Evolutionary conservation across 768 basidiomycete genomes (phyloP), one percentile per base, ranked within the genome.

Genomic region (Suillus variegatus): DNA sequence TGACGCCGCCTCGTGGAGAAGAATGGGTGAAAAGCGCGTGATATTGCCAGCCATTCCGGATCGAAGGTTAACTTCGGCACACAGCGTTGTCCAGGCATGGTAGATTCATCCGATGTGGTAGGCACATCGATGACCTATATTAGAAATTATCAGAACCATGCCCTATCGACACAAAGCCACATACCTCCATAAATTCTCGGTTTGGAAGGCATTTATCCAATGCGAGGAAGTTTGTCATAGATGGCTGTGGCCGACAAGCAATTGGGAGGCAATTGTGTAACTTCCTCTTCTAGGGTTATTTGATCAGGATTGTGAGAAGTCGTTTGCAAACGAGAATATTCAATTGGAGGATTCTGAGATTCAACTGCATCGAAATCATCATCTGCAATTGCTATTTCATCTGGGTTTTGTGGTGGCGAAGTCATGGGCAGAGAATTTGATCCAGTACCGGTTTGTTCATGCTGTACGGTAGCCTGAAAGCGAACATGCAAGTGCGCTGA

Each of bases 11-110:
- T 69, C 6, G 83, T 82, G 3, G 91, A 89, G 67, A 98, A 84
- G 78, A 84, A 91, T 0, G 90, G 88, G 66, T 94, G 86, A 69
- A 96, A 91, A 0, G 94, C 94, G 8, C 93, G 90, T 6, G 88
- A 88, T 71, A 99, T 94, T 0, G 95, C 95, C 56, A 99, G 87
- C 97, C 97, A 99, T 74, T 94, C 88, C 0, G 90, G 89, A 71
- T 98, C 95, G 76, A 86, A 97, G 16, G 84, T 82, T 22, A 98
- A 71, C 0, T 65, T 67, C 6, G 85, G 83, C 10, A 38, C 32
- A n/a, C 55, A 12, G 61, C 46, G 57, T 67, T 65, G 41, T 65
- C 63, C n/a, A 60, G 51, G 60, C 10, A 67, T 61, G 46, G 64
- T 51, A 40, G 67, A 64, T 35, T 62, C 43, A 61, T 57, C 46